Evolutionary conservation across 2,329 filamentous ascomycete genomes (phyloP), one percentile per base, ranked within the genome.

Genomic region (Chaetomiaceae sp.): DNA sequence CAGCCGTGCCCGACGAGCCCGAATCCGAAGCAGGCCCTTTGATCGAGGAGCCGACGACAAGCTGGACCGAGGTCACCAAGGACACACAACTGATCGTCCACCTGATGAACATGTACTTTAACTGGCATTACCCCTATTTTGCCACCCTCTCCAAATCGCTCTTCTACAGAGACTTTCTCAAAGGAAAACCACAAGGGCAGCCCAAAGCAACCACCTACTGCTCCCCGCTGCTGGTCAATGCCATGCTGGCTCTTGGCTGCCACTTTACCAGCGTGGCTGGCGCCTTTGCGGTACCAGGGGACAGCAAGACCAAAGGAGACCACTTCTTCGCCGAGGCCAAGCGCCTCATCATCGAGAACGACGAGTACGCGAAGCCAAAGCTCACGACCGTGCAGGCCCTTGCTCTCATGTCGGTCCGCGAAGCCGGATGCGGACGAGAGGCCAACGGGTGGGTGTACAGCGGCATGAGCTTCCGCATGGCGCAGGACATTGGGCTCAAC

Each of bases 401-500:
- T 51, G 91, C 91, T 0, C 75, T 97, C 58, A 96, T 99, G 91
- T 96, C 91, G 7, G 92, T 97, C 0, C 81, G 94, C 56, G 94
- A 99, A 73, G 94, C 92, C 3, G 94, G 94, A 1, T 97, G 92
- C 68, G 92, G 89, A 0, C 81, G 92, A 38, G 94, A 97, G 71
- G 90, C 90, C 36, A 95, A 94, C 69, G 94, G 94, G 1, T 99
- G 94, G 94, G 91, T 96, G 3, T 97, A 97, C 69, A 96, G 90
- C 64, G 92, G 94, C 46, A 96, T 99, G 89, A 94, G 89, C 64
- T 97, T 99, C 68, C 86, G 94, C 40, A 97, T 99, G 92, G 92
- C 91, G 0, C 88, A 88, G 68, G 94, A 99, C 64, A 81, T 99
- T 59, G 94, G 94, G 0, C 76, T 99, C 49, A 95, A 96, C 64